Base-by-base conservation (phyloP, 441 rosid species). In the Isatis lusitanica region DNA sequence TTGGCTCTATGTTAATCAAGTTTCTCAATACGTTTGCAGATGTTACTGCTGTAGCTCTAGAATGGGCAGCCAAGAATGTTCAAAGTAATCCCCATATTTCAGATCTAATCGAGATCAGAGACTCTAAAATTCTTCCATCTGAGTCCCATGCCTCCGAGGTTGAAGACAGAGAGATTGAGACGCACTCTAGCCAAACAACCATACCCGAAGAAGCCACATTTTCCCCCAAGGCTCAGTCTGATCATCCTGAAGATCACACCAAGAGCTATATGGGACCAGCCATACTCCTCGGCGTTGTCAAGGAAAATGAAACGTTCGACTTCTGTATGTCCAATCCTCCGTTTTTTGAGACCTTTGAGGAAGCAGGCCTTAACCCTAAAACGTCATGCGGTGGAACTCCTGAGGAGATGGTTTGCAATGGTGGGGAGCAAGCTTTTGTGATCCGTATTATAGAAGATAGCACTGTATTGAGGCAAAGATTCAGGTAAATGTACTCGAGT, bases 261-360 rank as follows among this genome's bases (percentile, higher is more conserved):
- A 69, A 48, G 66, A 18, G 79, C 63, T 88, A 79, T 79, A n/a
- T 48, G 12, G 88, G 84, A 58, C 85, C 84, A 17, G 75, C 90
- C 28, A 42, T 91, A 68, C 92, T 93, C 74, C 57, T 81, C 28
- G 91, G 87, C 67, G 89, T 88, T 66, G 91, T 93, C 52, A 83
- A 53, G 66, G 89, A 91, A 33, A 83, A 76, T 6, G 97, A 95
- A 86, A 85, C 78, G 30, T 95, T 91, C 38, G 98, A 93, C 71
- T 93, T 95, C 80, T 93, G 98, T 89, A 88, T 93, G 96, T 91
- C 89, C 66, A 93, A 95, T 80, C 99, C 99, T 83, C 99, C 99
- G 2, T 95, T 93, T 83, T 95, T 95, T 28, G 88, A 87, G 77
- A 83, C 83, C 63, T 82, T 90, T 78, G 97, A 85, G 74, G 93